Evolutionary conservation across 108 stramenopile genomes (phyloP).

Genomic region (Asterionellopsis glacialis): DNA sequence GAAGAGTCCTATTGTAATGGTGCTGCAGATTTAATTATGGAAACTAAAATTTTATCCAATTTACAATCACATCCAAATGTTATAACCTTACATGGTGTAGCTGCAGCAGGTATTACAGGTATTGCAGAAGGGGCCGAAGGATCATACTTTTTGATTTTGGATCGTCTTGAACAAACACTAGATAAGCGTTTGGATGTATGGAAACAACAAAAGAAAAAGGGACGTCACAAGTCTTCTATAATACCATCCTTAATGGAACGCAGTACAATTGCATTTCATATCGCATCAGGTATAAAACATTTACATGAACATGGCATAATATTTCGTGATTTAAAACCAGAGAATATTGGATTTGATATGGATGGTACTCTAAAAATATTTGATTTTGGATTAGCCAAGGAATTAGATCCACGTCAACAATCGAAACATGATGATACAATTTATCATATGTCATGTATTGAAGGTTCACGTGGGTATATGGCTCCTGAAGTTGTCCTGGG

Average conservation of each 20-base stretch:
- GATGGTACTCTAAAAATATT: constrained; percentile 33
- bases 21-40: constrained; percentile 66
- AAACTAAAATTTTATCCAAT: constrained; percentile 45
- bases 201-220: constrained; percentile 37
- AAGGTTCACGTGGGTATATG: constrained; percentile 61
- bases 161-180: constrained; percentile 46
- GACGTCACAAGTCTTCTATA: not conserved
- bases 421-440: constrained; percentile 4
- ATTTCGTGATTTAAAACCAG: too few species aligned
- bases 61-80: constrained; percentile 49
- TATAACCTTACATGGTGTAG: constrained; percentile 66
- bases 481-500: constrained; percentile 41
- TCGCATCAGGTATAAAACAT: too few species aligned
- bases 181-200: constrained; percentile 44
- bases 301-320: too few species aligned
- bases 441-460: constrained; percentile 67
- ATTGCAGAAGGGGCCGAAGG: constrained; percentile 37
- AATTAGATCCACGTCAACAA: constrained; percentile 39
- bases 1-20: constrained; percentile 57
- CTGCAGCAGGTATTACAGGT: constrained; percentile 63
- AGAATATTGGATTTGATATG: too few species aligned
- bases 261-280: too few species aligned
- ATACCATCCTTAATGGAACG: too few species aligned
- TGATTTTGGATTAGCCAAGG: constrained; percentile 68
- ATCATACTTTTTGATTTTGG: constrained; percentile 53